Conservation (phyloP, 1,284 basidiomycete species). For the Fomitopsis pinicola region DNA sequence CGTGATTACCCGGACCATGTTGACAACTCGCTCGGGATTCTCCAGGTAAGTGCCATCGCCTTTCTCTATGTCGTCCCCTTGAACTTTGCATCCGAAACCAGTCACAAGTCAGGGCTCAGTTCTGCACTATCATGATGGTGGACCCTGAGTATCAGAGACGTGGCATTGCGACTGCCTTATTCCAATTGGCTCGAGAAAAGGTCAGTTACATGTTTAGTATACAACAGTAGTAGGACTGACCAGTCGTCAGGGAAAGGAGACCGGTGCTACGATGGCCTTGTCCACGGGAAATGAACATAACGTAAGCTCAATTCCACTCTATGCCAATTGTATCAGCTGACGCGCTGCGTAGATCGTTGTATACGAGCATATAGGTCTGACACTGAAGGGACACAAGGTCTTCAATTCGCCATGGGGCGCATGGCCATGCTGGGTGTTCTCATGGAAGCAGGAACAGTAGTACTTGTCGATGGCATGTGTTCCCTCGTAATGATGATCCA, state of each 20-base stretch:
- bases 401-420: conserved; percentile 14
- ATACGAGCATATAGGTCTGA: conserved; percentile 12
- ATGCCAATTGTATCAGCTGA: neutral
- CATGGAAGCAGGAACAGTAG: neutral
- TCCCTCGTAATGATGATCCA: too few species aligned
- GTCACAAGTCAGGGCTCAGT: neutral
- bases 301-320: conserved; percentile 2
- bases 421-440: conserved; percentile 13
- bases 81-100: neutral
- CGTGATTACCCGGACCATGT: conserved; percentile 1
- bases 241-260: conserved; percentile 7
- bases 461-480: too few species aligned
- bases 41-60: neutral
- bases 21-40: neutral
- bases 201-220: neutral
- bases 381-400: conserved; percentile 4
- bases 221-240: neutral
- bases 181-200: conserved; percentile 13
- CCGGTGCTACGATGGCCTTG: conserved; percentile 8
- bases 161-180: conserved; percentile 14
- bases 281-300: conserved; percentile 13
- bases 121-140: conserved; percentile 4
- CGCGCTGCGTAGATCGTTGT: conserved; percentile 7
- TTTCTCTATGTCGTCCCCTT: neutral
- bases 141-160: conserved; percentile 13